A percentile compares a stretch with the other conserved stretches of the same genome.
Evolutionary conservation across 2,329 filamentous ascomycete genomes (phyloP).

Genomic region (Aspergillus latus): DNA sequence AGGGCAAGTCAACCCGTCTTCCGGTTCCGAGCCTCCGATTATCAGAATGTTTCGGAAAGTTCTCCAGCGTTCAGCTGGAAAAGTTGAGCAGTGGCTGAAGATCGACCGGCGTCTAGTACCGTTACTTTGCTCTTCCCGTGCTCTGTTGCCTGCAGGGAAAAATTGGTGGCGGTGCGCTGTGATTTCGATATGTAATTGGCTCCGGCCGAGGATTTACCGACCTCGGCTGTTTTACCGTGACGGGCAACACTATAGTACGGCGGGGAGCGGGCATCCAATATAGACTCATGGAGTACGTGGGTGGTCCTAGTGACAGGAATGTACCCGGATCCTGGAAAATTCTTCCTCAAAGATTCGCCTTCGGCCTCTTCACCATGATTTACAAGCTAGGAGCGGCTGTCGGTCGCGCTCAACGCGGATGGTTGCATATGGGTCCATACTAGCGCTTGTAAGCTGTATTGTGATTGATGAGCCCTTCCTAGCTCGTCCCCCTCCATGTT

Average conservation of each 20-base stretch:
- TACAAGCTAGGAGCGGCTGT: no score
- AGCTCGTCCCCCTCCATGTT: neutral
- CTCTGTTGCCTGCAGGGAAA: neutral
- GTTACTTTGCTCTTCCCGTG: neutral
- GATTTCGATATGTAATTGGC: neutral
- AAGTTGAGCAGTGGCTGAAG: neutral
- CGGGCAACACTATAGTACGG: neutral
- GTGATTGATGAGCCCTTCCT: neutral
- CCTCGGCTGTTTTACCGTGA: neutral
- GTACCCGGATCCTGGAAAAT: neutral
- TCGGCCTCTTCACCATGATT: no score
- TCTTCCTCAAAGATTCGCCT: neutral
- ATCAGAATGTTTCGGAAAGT: neutral
- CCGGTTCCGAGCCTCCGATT: neutral
- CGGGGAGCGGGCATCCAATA: neutral
- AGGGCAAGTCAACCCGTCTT: no score
- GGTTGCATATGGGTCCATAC: no score
- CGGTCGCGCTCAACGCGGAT: no score
- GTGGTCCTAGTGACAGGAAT: neutral
- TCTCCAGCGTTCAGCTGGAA: neutral
- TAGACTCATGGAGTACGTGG: neutral
- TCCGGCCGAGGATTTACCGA: conserved; percentile 1
- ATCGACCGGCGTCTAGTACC: neutral
- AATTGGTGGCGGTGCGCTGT: conserved; percentile 2
- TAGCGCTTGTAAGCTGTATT: neutral